Base-by-base conservation (phyloP, 1,284 basidiomycete genomes). In the Chondrostereum purpureum region DNA sequence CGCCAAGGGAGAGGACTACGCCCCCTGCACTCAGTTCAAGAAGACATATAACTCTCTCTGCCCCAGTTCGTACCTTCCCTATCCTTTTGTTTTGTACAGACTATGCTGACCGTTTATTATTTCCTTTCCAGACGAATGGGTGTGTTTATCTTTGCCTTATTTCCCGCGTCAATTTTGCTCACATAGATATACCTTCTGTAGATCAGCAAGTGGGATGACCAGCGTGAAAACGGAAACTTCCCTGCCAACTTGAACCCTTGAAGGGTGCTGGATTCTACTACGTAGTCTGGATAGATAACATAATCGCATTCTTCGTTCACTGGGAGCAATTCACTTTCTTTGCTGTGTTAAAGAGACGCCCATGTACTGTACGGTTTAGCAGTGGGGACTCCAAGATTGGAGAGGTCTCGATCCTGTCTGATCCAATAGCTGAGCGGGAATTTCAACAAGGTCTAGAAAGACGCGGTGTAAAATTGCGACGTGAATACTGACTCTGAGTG, bases 11-110 rank as follows among this genome's bases (percentile, higher is more conserved):
- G 95, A 99, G 60, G 96, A 99, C 50, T 98, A 86, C 65, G 83
- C 86, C 17, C 93, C 96, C 6, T 99, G 96, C 88, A 93, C 95
- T 75, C 93, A 97, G 73, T 99, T 99, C 84, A 92, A 88, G 76
- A 83, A 85, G 64, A 90, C 92, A 27, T 99, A 92, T 78, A 80
- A 92, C 75, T 93, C 94, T 44, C 82, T 99, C 53, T 99, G 96
- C 75, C 96, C 96, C 53, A 98, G 93, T 96, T 60, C 66, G 92
- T 85, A 23, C 35, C 42, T 34, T 33, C 22, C 43, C 45, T 40
- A 44, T 13, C 43, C 39, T 44, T 36, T 48, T n/a, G n/a, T n/a
- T n/a, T n/a, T 21, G 47, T 12, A 41, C 14, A n/a, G 27, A 35
- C 31, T 37, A n/a, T n/a, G n/a, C n/a, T 45, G 31, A 53, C 41